A percentile compares a stretch with the other conserved stretches of the same genome.
Evolutionary conservation across 163 green algal species (phyloP).

Genomic region (Volvox carteri): DNA sequence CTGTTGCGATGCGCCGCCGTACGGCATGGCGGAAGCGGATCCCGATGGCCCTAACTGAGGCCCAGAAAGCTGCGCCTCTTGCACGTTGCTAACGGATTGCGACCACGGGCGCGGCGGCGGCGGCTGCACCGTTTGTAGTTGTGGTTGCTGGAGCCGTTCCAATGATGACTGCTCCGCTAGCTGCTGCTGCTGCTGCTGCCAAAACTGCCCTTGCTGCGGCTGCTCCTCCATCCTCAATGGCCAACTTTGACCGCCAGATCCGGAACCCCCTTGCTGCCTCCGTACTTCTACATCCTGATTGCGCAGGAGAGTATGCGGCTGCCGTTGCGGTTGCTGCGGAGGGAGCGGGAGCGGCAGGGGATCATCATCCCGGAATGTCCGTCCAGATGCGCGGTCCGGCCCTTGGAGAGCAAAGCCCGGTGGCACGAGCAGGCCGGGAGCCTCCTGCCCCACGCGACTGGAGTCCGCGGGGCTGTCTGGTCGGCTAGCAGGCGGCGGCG

Average conservation of each 20-base stretch:
- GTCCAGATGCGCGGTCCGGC: not conserved
- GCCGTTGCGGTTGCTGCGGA: not conserved
- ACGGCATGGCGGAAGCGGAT: not conserved
- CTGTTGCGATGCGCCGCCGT: not conserved
- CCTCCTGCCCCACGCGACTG: not conserved
- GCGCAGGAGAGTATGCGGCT: not conserved
- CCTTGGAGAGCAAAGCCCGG: not conserved
- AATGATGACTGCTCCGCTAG: not conserved
- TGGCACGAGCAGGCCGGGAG: not conserved
- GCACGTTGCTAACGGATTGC: not conserved
- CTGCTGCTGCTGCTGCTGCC: constrained; percentile 4
- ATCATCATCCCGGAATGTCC: not conserved
- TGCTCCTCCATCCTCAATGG: not conserved
- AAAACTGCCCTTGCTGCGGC: not conserved
- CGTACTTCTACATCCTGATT: not conserved
- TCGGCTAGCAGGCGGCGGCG: not conserved
- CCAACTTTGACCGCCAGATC: not conserved
- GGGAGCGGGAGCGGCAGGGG: too few species aligned
- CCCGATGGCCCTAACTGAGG: not conserved
- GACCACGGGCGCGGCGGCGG: not conserved
- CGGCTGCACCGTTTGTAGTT: not conserved
- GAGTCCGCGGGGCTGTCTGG: not conserved
- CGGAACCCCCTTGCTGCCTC: not conserved
- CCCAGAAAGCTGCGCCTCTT: not conserved
- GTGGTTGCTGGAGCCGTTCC: not conserved